Conservation (phyloP, 164 flowering plant species). For the Berberis vulgaris region DNA sequence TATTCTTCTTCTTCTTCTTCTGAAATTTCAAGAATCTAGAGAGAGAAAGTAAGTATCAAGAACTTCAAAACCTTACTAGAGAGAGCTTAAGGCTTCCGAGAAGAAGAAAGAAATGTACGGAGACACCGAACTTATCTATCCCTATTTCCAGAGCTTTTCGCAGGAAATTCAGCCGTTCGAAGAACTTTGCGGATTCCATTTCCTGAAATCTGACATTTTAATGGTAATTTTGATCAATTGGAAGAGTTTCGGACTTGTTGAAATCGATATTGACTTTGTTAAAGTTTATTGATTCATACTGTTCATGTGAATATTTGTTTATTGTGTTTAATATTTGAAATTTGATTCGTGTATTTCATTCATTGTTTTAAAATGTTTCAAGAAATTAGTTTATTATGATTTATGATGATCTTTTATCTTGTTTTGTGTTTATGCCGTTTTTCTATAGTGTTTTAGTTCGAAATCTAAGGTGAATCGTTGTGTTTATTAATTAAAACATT, state of each 20-base stretch:
- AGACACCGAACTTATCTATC: slow-evolving; percentile 15
- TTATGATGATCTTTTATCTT: neutral
- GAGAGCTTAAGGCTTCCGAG: neutral
- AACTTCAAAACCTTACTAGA: neutral
- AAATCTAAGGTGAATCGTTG: no score
- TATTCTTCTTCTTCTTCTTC: neutral
- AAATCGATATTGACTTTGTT: neutral
- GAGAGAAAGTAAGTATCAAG: neutral
- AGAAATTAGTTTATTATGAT: neutral
- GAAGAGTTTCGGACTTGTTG: no score
- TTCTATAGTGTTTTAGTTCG: neutral
- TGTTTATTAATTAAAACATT: no score
- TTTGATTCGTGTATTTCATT: neutral
- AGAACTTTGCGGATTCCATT: slow-evolving; percentile 8
- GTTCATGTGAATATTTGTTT: neutral
- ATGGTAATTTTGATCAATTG: slow-evolving; percentile 4
- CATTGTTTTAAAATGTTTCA: no score
- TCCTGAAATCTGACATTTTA: slow-evolving; percentile 4
- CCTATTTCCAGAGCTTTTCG: slow-evolving; percentile 18
- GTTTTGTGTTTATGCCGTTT: neutral
- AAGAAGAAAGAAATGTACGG: slow-evolving; percentile 15
- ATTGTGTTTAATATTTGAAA: neutral
- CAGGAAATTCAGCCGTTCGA: slow-evolving; percentile 15
- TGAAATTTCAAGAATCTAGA: neutral
- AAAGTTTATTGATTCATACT: neutral